Evolutionary conservation across 371 early-diverging fungal species (phyloP).

Genomic region (Edhazardia aedis): DNA sequence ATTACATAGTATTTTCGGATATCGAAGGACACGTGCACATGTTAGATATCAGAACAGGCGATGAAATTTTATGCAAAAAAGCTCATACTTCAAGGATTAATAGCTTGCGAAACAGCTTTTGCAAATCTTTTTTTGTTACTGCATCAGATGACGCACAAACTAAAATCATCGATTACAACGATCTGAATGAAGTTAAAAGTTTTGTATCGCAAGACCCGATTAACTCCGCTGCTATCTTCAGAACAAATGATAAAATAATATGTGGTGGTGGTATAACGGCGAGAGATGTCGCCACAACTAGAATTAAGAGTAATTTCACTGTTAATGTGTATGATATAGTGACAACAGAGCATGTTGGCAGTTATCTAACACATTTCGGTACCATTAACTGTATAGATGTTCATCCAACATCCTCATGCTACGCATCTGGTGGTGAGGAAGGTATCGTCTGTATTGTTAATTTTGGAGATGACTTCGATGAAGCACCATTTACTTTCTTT

Average conservation of each 20-base stretch:
- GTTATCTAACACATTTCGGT: constrained; percentile 44
- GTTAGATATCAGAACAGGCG: constrained; percentile 31
- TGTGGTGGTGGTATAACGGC: constrained; percentile 43
- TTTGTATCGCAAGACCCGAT: constrained; percentile 44
- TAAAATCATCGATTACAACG: constrained; percentile 34
- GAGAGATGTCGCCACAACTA: constrained; percentile 44
- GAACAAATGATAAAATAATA: constrained; percentile 38
- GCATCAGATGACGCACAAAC: constrained; percentile 36
- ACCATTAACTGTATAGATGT: constrained; percentile 44
- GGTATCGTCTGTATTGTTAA: constrained; percentile 22
- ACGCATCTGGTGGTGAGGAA: constrained; percentile 36
- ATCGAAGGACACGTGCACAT: constrained; percentile 25
- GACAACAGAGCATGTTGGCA: constrained; percentile 37
- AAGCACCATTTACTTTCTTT: constrained; percentile 27
- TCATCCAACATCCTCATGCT: constrained; percentile 19
- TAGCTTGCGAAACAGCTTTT: constrained; percentile 26
- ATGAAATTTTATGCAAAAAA: background rate
- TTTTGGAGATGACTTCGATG: constrained; percentile 27
- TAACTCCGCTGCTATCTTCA: constrained; percentile 38
- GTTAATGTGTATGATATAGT: constrained; percentile 44
- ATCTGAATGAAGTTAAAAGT: constrained; percentile 19
- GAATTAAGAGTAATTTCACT: constrained; percentile 40
- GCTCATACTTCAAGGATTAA: constrained; percentile 40
- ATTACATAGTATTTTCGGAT: constrained; percentile 29
- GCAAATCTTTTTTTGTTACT: constrained; percentile 41